Percentiles rank a stretch among this genome's conserved stretches.
Evolutionary conservation across 768 basidiomycete species (phyloP).

Genomic region (Tubosaeta sp.): DNA sequence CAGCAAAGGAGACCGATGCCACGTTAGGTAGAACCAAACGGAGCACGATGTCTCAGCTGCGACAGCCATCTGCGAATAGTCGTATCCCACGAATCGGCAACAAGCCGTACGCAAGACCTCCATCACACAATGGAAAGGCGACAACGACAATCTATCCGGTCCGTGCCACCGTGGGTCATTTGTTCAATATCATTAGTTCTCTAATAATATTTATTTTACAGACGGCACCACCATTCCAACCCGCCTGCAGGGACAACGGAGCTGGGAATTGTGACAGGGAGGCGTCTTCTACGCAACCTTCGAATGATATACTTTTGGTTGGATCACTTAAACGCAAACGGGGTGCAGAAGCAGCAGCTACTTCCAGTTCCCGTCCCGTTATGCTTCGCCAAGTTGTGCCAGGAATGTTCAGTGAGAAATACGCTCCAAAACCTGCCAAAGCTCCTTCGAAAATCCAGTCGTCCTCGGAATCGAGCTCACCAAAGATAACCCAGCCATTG

Average conservation of each 20-base stretch:
- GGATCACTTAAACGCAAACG: slow-evolving; percentile 33
- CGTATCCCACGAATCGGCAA: slow-evolving; percentile 57
- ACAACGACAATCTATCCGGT: slow-evolving; percentile 1
- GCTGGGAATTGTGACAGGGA: slow-evolving; percentile 10
- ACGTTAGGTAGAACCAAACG: slow-evolving; percentile 16
- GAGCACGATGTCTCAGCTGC: slow-evolving; percentile 42
- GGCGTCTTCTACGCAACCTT: slow-evolving; percentile 2
- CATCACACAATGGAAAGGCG: slow-evolving; percentile 4
- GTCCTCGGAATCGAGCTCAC: slow-evolving; percentile 14
- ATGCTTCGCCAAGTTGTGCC: slow-evolving; percentile 36
- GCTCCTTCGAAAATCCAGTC: slow-evolving; percentile 7
- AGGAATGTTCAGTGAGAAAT: slow-evolving; percentile 29
- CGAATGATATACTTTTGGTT: slow-evolving; percentile 5
- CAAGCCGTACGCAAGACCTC: slow-evolving; percentile 54
- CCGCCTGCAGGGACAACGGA: slow-evolving; percentile 6
- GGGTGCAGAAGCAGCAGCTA: slow-evolving; percentile 12
- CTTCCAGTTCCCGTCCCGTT: slow-evolving; percentile 25
- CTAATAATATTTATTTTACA: neutral
- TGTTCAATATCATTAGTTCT: neutral
- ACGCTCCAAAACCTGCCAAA: slow-evolving; percentile 23
- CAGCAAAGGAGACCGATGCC: slow-evolving; percentile 7
- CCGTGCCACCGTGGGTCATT: slow-evolving; percentile 18
- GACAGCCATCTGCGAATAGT: slow-evolving; percentile 45
- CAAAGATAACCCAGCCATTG: slow-evolving; percentile 26
- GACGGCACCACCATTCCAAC: slow-evolving; percentile 11